Evolutionary conservation across 306 rosid species (phyloP).

Genomic region (Pterocarpus santalinus): DNA sequence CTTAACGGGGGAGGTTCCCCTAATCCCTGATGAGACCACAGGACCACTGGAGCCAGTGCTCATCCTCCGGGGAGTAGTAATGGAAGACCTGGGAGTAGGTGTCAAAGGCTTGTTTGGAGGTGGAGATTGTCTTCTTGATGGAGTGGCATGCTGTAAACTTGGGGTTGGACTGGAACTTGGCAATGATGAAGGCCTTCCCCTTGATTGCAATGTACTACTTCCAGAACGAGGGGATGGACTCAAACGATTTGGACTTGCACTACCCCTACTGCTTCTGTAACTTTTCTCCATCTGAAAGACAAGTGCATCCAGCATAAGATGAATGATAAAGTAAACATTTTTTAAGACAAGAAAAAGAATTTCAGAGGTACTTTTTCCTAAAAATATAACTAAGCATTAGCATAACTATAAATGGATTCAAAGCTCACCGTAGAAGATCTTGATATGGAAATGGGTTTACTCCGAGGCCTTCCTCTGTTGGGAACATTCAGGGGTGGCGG

Average conservation of each 20-base stretch:
- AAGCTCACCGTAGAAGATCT: slow-evolving; percentile 81
- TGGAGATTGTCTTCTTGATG: slow-evolving; percentile 73
- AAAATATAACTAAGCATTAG: slow-evolving; percentile 37
- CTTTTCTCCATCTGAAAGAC: slow-evolving; percentile 83
- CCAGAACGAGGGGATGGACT: slow-evolving; percentile 87
- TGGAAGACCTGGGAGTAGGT: slow-evolving; percentile 70
- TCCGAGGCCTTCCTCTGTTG: slow-evolving; percentile 80
- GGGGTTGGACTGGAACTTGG: slow-evolving; percentile 81
- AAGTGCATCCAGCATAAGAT: slow-evolving; percentile 16
- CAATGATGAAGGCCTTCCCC: slow-evolving; percentile 72
- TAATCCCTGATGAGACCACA: slow-evolving; percentile 59
- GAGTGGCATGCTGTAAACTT: slow-evolving; percentile 59
- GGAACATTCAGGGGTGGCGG: slow-evolving; percentile 52
- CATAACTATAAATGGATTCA: slow-evolving; percentile 39
- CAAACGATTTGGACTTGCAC: slow-evolving; percentile 86
- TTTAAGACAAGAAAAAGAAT: slow-evolving; percentile 17
- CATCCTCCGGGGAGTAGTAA: slow-evolving; percentile 72
- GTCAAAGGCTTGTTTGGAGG: slow-evolving; percentile 79
- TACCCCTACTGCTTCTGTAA: slow-evolving; percentile 83
- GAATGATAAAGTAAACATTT: slow-evolving; percentile 34
- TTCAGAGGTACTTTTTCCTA: background rate
- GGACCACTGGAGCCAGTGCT: slow-evolving; percentile 70
- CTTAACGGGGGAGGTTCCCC: slow-evolving; percentile 81
- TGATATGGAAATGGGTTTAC: slow-evolving; percentile 89
- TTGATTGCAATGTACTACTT: slow-evolving; percentile 64